Conservation (phyloP, 148 eudicot species). For the Rhododendron kiyosumense region DNA sequence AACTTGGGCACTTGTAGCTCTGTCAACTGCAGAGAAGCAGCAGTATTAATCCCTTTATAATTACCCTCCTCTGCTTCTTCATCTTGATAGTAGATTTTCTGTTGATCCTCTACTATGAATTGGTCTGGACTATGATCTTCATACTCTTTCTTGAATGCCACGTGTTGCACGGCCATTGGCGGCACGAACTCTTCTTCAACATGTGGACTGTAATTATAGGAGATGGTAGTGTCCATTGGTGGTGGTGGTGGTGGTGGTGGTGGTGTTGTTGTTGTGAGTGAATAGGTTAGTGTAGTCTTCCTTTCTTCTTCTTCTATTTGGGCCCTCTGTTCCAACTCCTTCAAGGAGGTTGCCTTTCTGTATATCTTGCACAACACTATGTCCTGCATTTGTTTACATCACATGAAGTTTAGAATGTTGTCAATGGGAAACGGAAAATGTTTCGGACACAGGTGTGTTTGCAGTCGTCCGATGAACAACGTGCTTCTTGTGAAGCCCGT, state of each 20-base stretch:
- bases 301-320: constrained; percentile 60
- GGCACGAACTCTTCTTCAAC: constrained; percentile 18
- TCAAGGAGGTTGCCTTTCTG: constrained; percentile 85
- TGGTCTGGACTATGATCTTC: background rate
- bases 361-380: constrained; percentile 88
- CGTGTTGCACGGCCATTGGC: constrained; percentile 18
- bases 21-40: constrained; percentile 24
- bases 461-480: background rate
- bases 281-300: constrained; percentile 9
- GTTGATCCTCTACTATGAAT: background rate
- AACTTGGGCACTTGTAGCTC: constrained; percentile 61
- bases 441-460: background rate
- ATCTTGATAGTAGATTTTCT: background rate
- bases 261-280: no score
- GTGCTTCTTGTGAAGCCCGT: background rate
- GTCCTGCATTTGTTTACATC: constrained; percentile 46
- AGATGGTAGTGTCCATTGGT: constrained; percentile 21
- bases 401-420: background rate
- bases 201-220: constrained; percentile 15
- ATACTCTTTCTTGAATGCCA: constrained; percentile 26
- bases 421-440: background rate
- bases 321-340: constrained; percentile 76
- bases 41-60: background rate
- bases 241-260: constrained; percentile 21
- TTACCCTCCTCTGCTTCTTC: constrained; percentile 7